A percentile compares a stretch with the other conserved stretches of the same genome.
phyloP scores from a whole-genome alignment of 2,329 filamentous ascomycete genomes.

The Tothia fuscella region DNA sequence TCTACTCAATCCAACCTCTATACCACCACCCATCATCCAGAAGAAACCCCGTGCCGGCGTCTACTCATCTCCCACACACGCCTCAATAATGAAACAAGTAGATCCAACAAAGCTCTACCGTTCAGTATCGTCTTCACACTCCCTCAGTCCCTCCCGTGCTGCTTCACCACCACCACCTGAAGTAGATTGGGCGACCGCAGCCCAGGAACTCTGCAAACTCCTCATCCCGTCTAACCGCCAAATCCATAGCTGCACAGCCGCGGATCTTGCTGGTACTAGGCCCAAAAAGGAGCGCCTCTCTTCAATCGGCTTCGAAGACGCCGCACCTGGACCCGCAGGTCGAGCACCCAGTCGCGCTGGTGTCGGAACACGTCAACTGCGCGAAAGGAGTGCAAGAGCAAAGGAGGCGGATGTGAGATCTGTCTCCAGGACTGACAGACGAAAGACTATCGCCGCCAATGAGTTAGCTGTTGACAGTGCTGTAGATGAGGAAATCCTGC shows the following conservation, averaged over 20 bases:
- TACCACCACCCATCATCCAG: constrained; percentile 36
- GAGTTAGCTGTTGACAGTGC: neutral
- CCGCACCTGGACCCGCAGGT: constrained; percentile 30
- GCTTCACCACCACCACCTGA: constrained; percentile 64
- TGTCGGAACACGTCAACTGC: constrained; percentile 49
- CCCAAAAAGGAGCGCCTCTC: constrained; percentile 50
- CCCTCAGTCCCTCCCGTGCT: constrained; percentile 27
- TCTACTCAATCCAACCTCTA: constrained; percentile 38
- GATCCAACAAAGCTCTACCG: constrained; percentile 54
- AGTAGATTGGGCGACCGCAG: constrained; percentile 75
- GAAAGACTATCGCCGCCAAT: constrained; percentile 48
- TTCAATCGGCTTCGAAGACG: constrained; percentile 25
- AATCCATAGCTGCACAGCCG: constrained; percentile 61
- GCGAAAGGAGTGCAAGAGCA: constrained; percentile 10
- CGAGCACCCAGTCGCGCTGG: too few relatives aligned
- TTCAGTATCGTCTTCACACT: constrained; percentile 44
- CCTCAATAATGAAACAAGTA: constrained; percentile 70
- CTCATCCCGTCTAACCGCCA: constrained; percentile 67
- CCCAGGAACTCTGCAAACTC: constrained; percentile 68
- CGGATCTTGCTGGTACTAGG: constrained; percentile 53
- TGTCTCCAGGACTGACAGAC: constrained; percentile 32
- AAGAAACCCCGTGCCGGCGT: constrained; percentile 25
- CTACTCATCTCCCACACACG: constrained; percentile 69
- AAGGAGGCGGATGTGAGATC: constrained; percentile 7
- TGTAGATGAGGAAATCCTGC: constrained; percentile 19